Conservation (phyloP, 306 rosid species). For the Rosa persica region DNA sequence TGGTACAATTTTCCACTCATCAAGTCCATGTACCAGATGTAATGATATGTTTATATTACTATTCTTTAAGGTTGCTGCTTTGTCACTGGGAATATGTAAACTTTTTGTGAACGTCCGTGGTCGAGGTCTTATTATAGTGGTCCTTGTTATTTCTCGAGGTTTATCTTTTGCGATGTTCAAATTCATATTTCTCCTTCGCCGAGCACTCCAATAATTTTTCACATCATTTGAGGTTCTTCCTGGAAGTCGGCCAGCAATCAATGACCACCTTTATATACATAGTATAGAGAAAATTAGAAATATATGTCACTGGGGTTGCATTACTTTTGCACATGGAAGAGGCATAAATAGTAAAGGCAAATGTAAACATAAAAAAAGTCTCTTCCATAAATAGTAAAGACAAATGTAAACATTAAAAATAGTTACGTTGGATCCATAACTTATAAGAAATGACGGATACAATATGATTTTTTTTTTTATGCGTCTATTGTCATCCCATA, state of each 20-base stretch:
- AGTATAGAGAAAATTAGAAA: no score
- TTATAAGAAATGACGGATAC: no score
- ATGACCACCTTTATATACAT: neutral
- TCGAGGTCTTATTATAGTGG: neutral
- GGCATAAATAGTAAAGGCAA: no score
- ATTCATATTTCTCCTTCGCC: neutral
- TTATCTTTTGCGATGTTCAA: neutral
- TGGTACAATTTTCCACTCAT: no score
- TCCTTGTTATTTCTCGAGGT: neutral
- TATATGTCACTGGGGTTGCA: no score
- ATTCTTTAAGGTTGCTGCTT: neutral
- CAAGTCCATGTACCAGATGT: neutral
- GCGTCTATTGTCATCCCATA: no score
- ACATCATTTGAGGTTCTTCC: neutral
- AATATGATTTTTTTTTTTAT: no score
- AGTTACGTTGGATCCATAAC: no score
- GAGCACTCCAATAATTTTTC: neutral
- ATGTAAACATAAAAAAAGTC: no score
- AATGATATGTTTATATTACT: neutral
- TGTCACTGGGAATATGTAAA: neutral
- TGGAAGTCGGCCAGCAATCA: neutral
- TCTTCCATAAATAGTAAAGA: no score
- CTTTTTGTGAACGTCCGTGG: neutral
- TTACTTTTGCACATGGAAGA: no score
- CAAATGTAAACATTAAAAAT: no score